Evolutionary conservation across 2,329 filamentous ascomycete genomes (phyloP), one percentile per base, ranked within the genome.

Genomic region (Hysterium pulicare): DNA sequence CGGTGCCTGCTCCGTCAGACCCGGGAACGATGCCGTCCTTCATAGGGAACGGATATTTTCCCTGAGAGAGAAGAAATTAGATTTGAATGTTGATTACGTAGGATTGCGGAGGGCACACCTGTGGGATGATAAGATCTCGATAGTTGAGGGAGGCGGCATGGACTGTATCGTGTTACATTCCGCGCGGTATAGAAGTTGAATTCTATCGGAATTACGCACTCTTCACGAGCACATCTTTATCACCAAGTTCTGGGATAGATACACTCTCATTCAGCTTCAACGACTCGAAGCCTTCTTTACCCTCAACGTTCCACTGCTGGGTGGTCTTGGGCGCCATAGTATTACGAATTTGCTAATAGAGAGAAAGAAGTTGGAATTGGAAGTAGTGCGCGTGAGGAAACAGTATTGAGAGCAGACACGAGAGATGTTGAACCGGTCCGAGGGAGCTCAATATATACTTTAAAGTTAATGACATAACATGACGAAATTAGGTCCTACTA

Each of bases 161-260:
- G 24, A 28, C 13, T 28, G n/a, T n/a, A n/a, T n/a, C n/a, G n/a
- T n/a, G n/a, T n/a, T n/a, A n/a, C n/a, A n/a, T n/a, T n/a, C n/a
- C n/a, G 33, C 15, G 28, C 26, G 41, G 11, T 38, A 10, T 45
- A 36, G 11, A 13, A 16, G n/a, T 11, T 11, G 13, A 3, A 22
- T 38, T 7, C n/a, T 21, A 38, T 30, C 8, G 19, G 33, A 23
- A 20, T 10, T 38, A 40, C 62, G 40, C 58, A 72, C 71, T 72
- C 64, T 84, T 85, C 53, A 90, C 81, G 24, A 90, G 74, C 5
- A 89, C 84, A 20, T 90, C 81, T 47, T 78, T 78, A 41, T 88
- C 84, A 35, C 84, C 84, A 1, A 84, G 58, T 50, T 79, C 67
- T 11, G 83, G 81, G 2, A 87, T 57, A 1, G 74, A 55, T 0